phyloP scores from a whole-genome alignment of 768 basidiomycete species.

The Naganishia onofrii region DNA sequence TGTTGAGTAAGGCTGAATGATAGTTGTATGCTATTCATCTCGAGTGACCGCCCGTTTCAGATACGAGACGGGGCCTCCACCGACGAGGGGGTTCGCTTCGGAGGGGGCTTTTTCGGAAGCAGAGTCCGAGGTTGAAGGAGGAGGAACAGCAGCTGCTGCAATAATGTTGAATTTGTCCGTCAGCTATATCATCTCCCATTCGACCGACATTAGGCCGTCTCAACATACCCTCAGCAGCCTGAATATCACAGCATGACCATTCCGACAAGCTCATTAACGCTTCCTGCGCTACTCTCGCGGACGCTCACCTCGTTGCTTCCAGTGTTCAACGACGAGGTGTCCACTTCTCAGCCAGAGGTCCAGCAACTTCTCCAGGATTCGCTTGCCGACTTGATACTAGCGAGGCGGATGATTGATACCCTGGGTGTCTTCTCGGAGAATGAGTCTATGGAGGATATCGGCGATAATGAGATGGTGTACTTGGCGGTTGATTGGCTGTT shows the following conservation, averaged over 20 bases:
- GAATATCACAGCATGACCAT: neutral
- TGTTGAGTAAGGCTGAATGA: neutral
- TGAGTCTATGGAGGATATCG: conserved; percentile 49
- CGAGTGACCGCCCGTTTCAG: neutral
- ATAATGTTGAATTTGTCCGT: neutral
- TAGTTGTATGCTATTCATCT: neutral
- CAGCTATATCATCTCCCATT: neutral
- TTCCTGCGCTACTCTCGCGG: conserved; percentile 44
- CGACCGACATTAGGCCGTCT: neutral
- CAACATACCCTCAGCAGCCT: neutral
- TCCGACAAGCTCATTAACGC: conserved; percentile 36
- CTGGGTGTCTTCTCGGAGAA: conserved; percentile 52
- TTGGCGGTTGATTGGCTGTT: conserved; percentile 49
- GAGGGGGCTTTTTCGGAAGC: neutral
- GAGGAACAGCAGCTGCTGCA: neutral
- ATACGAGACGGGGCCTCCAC: neutral
- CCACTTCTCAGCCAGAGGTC: conserved; percentile 36
- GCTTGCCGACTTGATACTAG: conserved; percentile 43
- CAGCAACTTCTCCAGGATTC: conserved; percentile 37
- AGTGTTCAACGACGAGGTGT: conserved; percentile 44
- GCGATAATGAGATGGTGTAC: conserved; percentile 48
- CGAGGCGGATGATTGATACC: conserved; percentile 43
- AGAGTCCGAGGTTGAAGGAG: neutral
- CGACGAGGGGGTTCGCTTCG: neutral
- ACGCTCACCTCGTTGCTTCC: conserved; percentile 42